Base-by-base conservation (phyloP, 1,284 basidiomycete genomes). In the Meripilus lineatus region DNA sequence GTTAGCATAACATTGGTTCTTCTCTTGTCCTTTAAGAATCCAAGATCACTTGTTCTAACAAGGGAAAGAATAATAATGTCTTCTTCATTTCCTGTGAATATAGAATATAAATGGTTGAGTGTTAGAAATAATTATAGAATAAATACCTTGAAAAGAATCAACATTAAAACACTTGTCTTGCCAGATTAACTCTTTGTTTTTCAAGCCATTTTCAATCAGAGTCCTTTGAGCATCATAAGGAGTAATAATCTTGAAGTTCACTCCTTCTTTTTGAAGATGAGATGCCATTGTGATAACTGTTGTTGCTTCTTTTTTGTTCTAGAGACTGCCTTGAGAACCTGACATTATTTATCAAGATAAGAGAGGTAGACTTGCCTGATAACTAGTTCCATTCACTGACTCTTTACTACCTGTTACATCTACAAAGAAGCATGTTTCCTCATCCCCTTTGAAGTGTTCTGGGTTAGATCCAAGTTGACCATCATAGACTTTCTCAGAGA, bases 1-100 rank as follows among this genome's bases (percentile, higher is more conserved):
- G 75, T 76, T 35, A 86, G 62, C 81, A 87, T 83, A 32, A 86
- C 83, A 58, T 86, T 86, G 13, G 74, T 72, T 2, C 83, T 72
- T 3, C 72, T 61, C 11, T 58, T n/a, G 40, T 71, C 72, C 5
- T 42, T 51, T 17, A 82, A 56, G 51, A 81, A 83, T 1, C 79
- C 78, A 1, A 70, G 55, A 3, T 48, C 53, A 1, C 53, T 46
- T 0, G 77, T 67, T 10, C 77, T 66, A 2, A 79, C 75, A n/a
- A 79, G 48, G 3, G 77, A 85, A 28, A 87, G 68, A 32, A 87
- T 72, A 42, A 84, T 79, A 37, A 74, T 71, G 41, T 83, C 63
- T 22, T 61, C 67, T 47, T 69, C 67, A 57, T 69, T 68, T 4
- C 68, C 66, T 66, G 7, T 15, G 10, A 23, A 45, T 32, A 38